These are phyloP conservation scores for Echites panduratus DNA, from an alignment of 257 asterid species.

Conservation along the genomic window DNA sequence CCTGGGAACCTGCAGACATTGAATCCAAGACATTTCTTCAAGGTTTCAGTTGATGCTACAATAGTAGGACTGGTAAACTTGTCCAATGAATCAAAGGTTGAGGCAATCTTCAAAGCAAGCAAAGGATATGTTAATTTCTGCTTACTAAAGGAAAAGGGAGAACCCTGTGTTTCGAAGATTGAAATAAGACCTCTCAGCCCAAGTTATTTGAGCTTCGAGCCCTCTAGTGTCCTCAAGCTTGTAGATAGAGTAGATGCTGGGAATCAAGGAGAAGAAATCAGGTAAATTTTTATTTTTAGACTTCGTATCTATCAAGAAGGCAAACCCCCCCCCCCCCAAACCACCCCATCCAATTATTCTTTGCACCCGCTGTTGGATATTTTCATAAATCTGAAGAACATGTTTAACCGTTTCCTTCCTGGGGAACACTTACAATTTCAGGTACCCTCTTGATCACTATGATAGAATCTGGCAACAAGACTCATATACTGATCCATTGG, in stretches of 20 bases:
- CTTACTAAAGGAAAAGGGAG: slow-evolving; percentile 36
- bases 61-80: slow-evolving; percentile 34
- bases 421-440: slow-evolving; percentile 22
- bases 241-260: slow-evolving; percentile 46
- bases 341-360: neutral
- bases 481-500: slow-evolving; percentile 27
- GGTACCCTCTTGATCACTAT: slow-evolving; percentile 41
- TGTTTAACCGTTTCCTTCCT: neutral
- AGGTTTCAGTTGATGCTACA: slow-evolving; percentile 38
- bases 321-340: neutral
- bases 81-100: slow-evolving; percentile 18
- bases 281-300: slow-evolving; percentile 27
- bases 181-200: slow-evolving; percentile 40
- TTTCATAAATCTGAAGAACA: neutral
- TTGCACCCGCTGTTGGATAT: neutral
- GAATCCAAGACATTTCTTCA: slow-evolving; percentile 22
- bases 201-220: slow-evolving; percentile 29
- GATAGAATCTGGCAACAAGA: slow-evolving; percentile 50
- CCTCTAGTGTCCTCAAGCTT: slow-evolving; percentile 36
- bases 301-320: neutral
- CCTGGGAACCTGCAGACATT: slow-evolving; percentile 27
- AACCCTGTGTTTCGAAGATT: slow-evolving; percentile 40
- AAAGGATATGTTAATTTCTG: slow-evolving; percentile 42
- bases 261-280: slow-evolving; percentile 28
- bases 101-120: slow-evolving; percentile 44